Base-by-base conservation (phyloP, 345 rosid genomes). In the Adansonia digitata region DNA sequence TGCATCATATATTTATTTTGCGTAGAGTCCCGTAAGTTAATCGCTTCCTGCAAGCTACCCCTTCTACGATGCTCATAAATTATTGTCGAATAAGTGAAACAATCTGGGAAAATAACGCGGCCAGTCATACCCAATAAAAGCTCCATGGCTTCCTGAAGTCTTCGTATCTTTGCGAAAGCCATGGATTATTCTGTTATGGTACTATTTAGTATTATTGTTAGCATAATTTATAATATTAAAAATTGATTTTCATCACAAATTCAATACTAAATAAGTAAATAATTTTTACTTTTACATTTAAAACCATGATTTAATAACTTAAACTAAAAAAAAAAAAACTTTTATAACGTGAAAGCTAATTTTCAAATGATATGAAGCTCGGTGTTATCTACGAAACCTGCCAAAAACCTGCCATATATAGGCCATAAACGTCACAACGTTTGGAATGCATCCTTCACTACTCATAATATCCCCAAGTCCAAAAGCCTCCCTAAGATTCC, bases 1-100 rank as follows among this genome's bases (percentile, higher is more conserved):
- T 5, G 97, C 81, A 73, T 87, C 71, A 90, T 55, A 55, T 97
- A 95, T 74, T 79, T 83, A 60, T 76, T 73, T 6, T 69, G 84
- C 98, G 92, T 94, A 4, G 76, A 78, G 57, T 90, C 84, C 98
- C 98, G 92, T 60, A 90, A 76, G 75, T 76, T 73, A 17, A 89
- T 66, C 4, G 98, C 95, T 79, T 86, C 88, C 49, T 74, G 77
- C 80, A 94, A 80, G 75, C 82, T 64, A 9, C 88, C 88, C 76
- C 80, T 81, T 80, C 77, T 81, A 72, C 95, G 88, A 10, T 82
- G 83, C 85, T 94, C 91, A 56, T 84, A 80, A 49, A 94, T 90
- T 78, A 94, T 77, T 7, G 97, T 94, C 24, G 98, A 88, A 75
- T 92, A 92, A 3, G 97, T 90, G 69, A 94, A 81, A 78, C 97